phyloP scores from a whole-genome alignment of 2,329 filamentous ascomycete genomes.

The Pseudocercospora eumusae region DNA sequence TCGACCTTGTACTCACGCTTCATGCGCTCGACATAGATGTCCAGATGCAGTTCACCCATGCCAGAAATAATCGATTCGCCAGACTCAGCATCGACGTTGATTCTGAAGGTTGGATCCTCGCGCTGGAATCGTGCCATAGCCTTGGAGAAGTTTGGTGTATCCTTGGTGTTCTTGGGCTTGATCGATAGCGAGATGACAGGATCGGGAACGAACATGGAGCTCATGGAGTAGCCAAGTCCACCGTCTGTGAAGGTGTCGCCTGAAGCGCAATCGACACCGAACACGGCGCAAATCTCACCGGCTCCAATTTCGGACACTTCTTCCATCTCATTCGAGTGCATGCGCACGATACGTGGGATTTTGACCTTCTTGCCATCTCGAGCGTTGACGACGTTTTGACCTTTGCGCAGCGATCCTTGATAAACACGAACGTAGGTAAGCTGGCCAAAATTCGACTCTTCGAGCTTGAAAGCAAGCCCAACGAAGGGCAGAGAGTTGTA shows the following conservation, averaged over 20 bases:
- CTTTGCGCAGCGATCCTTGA: constrained; percentile 87
- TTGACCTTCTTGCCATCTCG: constrained; percentile 94
- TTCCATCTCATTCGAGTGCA: constrained; percentile 99
- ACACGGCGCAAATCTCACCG: constrained; percentile 97
- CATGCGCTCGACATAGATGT: constrained; percentile 97
- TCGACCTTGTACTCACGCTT: constrained; percentile 95
- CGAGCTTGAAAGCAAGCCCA: constrained; percentile 95
- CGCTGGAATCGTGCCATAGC: constrained; percentile 98
- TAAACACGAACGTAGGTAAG: constrained; percentile 98
- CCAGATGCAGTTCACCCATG: constrained; percentile 96
- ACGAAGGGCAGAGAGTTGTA: constrained; percentile 95
- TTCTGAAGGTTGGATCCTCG: constrained; percentile 95
- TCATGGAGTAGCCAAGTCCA: constrained; percentile 88
- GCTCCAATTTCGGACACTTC: constrained; percentile 90
- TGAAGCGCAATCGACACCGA: constrained; percentile 95
- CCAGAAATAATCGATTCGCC: constrained; percentile 97
- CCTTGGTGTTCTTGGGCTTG: constrained; percentile 89
- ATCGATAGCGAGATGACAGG: constrained; percentile 98
- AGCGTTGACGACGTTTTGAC: constrained; percentile 88
- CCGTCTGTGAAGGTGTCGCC: constrained; percentile 98
- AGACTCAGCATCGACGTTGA: constrained; percentile 87
- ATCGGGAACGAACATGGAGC: constrained; percentile 96
- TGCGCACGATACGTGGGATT: constrained; percentile 94
- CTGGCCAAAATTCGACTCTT: constrained; percentile 98
- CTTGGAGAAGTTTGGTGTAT: constrained; percentile 93